Conservation (phyloP, 2,329 filamentous ascomycete species). For the Pseudogymnoascus sp. region DNA sequence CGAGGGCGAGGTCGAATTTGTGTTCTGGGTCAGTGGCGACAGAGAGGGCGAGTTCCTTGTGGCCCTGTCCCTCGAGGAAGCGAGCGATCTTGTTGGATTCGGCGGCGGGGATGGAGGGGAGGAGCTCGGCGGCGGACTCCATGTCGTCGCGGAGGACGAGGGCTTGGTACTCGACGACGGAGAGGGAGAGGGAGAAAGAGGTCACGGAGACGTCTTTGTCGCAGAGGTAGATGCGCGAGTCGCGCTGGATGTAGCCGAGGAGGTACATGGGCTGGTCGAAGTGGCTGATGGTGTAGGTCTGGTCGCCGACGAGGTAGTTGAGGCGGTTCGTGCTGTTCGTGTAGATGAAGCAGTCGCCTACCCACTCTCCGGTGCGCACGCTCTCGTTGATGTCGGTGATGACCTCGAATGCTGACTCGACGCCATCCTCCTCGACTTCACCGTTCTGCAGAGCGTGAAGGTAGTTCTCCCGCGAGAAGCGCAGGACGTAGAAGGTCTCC, state of each 20-base stretch:
- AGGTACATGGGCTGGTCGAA: constrained; percentile 95
- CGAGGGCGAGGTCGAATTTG: constrained; percentile 86
- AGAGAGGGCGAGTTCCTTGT: constrained; percentile 91
- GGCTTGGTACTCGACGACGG: constrained; percentile 94
- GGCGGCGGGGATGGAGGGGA: constrained; percentile 77
- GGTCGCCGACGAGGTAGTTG: constrained; percentile 96
- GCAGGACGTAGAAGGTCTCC: constrained; percentile 88
- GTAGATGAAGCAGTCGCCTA: constrained; percentile 98
- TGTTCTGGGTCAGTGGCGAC: constrained; percentile 94
- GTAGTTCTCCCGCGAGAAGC: constrained; percentile 86
- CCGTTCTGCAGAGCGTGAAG: constrained; percentile 75
- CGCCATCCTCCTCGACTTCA: constrained; percentile 80
- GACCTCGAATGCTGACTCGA: constrained; percentile 92
- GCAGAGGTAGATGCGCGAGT: constrained; percentile 89
- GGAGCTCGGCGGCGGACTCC: constrained; percentile 80
- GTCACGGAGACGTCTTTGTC: constrained; percentile 94
- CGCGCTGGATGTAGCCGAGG: constrained; percentile 88
- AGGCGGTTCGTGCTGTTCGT: constrained; percentile 94
- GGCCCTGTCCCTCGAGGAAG: constrained; percentile 93
- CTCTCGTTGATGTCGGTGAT: constrained; percentile 93
- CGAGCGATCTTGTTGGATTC: constrained; percentile 98
- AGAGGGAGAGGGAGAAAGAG: constrained; percentile 83
- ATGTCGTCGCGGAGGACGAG: constrained; percentile 89
- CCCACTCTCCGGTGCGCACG: constrained; percentile 93
- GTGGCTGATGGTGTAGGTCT: constrained; percentile 95